Base-by-base conservation (phyloP, 2,329 filamentous ascomycete genomes). In the Aulographum hederae region DNA sequence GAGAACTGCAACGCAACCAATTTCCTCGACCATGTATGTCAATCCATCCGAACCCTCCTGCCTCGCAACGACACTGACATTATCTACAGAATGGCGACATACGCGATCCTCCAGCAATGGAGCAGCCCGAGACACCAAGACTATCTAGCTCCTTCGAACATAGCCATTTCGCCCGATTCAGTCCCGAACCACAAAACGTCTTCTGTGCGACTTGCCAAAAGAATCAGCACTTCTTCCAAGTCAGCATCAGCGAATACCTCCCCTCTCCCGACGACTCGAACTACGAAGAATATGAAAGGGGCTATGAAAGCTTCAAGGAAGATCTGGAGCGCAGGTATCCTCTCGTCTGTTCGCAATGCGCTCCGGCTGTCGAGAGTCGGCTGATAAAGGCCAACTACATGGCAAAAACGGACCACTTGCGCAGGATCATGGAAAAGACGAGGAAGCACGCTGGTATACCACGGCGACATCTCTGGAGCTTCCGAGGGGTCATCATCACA, bases 291-390 rank as follows among this genome's bases (percentile, higher is more conserved):
- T 74, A 75, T 39, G 76, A 84, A 49, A 65, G 63, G 33, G 66
- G 67, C 30, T 77, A 79, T 43, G 75, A 73, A 39, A 62, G 64
- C 21, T 92, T 78, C 50, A 73, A 75, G 38, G 65, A 62, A 38
- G 65, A 73, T 32, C 62, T 94, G 13, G 85, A 94, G 56, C 63
- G 71, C 43, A 69, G 78, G 31, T 95, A 94, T 47, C 89, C 89
- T 1, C 82, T 89, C 46, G 76, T 93, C 36, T 98, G 89, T 57
- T 67, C 67, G 38, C 61, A 70, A 28, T 98, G 89, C 52, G 77
- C 79, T 39, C 77, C 74, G 4, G 69, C 62, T 37, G 85, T 86
- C 15, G 69, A 76, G 38, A 58, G 66, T 21, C 67, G 73, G 37
- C 72, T 94, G 32, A 64, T 69, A 15, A 62, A 71, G 41, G 73